Base-by-base conservation (phyloP, 73 alveolate species). In the Paramecium primaurelia region DNA sequence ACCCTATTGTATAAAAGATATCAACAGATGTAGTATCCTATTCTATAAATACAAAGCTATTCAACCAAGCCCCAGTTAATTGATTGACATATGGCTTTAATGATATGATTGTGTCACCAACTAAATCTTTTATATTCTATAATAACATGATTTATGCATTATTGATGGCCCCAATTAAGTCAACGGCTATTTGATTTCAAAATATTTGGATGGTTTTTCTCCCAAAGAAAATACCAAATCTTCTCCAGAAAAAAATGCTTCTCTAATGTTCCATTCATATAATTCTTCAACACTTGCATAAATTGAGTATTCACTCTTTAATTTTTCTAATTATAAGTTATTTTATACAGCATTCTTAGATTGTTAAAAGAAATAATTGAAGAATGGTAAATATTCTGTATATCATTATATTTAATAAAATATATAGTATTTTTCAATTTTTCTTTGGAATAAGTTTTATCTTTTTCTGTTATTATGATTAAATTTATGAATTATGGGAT, bases 181-280 rank as follows among this genome's bases (percentile, higher is more conserved):
- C 34, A 73, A 22, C 3, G 87, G 87, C 18, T 73, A 73, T 73
- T 14, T 36, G 8, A 38, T n/a, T 5, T 37, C 30, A 14, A 73
- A 73, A 16, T 73, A 40, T 73, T 40, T 40, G 18, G 58, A 73
- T 7, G 58, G 37, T 4, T 8, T 22, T 16, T 32, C 60, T 16
- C 11, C 26, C 18, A 73, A 16, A 30, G 40, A 30, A 38, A 73
- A 73, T 18, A 6, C 12, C 42, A 73, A 30, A 38, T 73, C 87
- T 37, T 38, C 87, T 73, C 87, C 87, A 14, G 32, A 73, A 38
- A 73, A 37, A 73, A 73, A 73, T 10, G 40, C 8, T 36, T 73
- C 60, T 40, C 84, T 64, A 1, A 73, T 73, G 59, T 73, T 40
- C 87, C 87, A 73, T 73, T 73, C 87, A 30, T 73, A 40, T n/a